Evolutionary conservation across 1,284 basidiomycete genomes (phyloP), one percentile per base, ranked within the genome.

Genomic region (Tetrapyrgos nigripes): DNA sequence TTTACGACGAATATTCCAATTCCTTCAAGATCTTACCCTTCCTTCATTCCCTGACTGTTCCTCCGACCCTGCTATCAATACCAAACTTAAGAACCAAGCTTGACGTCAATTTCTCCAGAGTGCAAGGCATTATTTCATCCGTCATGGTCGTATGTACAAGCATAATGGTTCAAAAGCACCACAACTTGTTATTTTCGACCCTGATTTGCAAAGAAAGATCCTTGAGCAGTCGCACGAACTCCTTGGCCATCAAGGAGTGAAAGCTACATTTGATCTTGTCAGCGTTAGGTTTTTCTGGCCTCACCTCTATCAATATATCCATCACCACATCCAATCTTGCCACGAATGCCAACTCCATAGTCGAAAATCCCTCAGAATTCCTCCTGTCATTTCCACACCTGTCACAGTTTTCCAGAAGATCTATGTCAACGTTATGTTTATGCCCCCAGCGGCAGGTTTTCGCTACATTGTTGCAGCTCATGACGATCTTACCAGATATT

Each of bases 401-500:
- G 67, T 69, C 0, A 60, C 66, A 0, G 62, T 77, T 0, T 76
- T 77, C 45, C 31, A 55, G 1, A 74, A 74, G 47, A 62, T 70
- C 1, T 70, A 77, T 55, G 63, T 75, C n/a, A 75, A 79, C 57
- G 58, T 67, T 4, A 69, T 68, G 66, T 26, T 46, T 21, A 69
- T 69, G 67, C 60, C 64, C 14, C 6, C 24, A 8, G 59, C 55
- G 14, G 31, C 47, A 48, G 59, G 58, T 48, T 65, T 53, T 31
- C 17, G 53, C 10, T 67, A 46, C 37, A 40, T 40, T 40, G 37
- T 40, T 8, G 37, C 37, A 17, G 37, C 37, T 17, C 17, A n/a
- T 40, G 37, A 40, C 19, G 37, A 40, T n/a, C 19, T 40, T 17
- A 17, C 37, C 4, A 65, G 67, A 0, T 69, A 67, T 14, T 63